phyloP scores from a whole-genome alignment of 164 flowering plant species.

The Magnolia sinica region DNA sequence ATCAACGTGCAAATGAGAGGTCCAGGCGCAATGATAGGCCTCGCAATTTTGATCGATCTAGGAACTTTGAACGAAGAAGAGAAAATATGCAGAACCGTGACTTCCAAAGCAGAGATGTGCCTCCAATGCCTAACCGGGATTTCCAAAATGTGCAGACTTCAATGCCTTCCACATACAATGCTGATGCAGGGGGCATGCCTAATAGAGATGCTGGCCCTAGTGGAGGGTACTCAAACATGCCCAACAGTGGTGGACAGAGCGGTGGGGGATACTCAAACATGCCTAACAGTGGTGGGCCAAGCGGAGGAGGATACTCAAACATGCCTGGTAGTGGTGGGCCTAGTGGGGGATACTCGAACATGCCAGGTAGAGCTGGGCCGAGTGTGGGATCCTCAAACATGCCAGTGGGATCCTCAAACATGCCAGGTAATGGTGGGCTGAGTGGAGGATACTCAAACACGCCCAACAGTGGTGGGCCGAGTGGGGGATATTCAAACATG shows the following conservation, averaged over 20 bases:
- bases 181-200: conserved; percentile 14
- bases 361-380: conserved; percentile 15
- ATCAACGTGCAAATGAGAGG: conserved; percentile 25
- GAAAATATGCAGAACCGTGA: conserved; percentile 29
- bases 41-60: conserved; percentile 26
- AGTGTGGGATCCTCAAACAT: conserved; percentile 16
- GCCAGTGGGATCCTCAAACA: conserved; percentile 18
- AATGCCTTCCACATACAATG: not conserved
- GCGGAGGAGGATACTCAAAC: not conserved
- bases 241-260: conserved; percentile 10
- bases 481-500: too few species aligned
- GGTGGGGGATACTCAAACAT: not conserved
- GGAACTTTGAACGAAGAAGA: conserved; percentile 25
- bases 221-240: conserved; percentile 13
- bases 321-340: conserved; percentile 10
- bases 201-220: conserved; percentile 10
- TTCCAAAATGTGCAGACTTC: conserved; percentile 7
- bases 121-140: conserved; percentile 3
- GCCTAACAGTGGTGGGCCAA: not conserved
- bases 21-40: conserved; percentile 26
- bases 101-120: conserved; percentile 17
- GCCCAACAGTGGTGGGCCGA: too few species aligned
- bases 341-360: conserved; percentile 14
- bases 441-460: too few species aligned
- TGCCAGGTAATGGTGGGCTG: conserved; percentile 10